phyloP scores from a whole-genome alignment of 805 yeast genomes.

The Lipomyces spencermartinsiae region DNA sequence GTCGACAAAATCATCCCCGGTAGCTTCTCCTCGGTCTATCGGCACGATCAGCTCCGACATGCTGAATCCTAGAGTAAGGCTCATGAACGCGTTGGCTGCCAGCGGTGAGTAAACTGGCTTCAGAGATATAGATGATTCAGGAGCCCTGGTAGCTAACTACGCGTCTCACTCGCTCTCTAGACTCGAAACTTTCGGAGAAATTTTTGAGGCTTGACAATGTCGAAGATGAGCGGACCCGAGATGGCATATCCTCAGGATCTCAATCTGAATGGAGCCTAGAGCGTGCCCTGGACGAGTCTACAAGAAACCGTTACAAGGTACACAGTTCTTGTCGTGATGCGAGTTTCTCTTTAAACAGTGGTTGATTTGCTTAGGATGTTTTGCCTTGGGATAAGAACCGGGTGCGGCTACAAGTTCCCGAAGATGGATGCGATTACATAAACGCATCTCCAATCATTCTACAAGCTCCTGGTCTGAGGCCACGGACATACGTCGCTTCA shows the following conservation, averaged over 20 bases:
- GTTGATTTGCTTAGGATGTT: slow-evolving; percentile 49
- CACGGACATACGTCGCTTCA: slow-evolving; percentile 46
- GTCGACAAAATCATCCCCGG: not conserved
- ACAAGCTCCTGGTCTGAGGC: slow-evolving; percentile 42
- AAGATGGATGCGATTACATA: slow-evolving; percentile 62
- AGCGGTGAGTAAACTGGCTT: not conserved
- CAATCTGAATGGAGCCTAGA: slow-evolving; percentile 9
- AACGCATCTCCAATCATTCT: slow-evolving; percentile 79
- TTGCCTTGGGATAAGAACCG: slow-evolving; percentile 78
- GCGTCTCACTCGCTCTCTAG: not conserved
- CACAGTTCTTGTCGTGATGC: not conserved
- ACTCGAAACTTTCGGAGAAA: slow-evolving; percentile 1
- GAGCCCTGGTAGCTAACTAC: not conserved
- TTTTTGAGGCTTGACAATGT: slow-evolving; percentile 10
- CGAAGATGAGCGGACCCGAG: slow-evolving; percentile 6
- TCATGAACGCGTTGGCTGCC: not conserved
- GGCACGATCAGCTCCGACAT: not conserved
- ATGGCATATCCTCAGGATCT: not conserved
- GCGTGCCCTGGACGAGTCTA: slow-evolving; percentile 3
- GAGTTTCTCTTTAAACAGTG: not conserved
- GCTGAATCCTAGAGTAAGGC: not conserved
- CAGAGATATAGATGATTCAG: not conserved
- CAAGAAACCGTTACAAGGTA: slow-evolving; percentile 16
- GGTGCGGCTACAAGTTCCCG: slow-evolving; percentile 55
- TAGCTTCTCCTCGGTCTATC: not conserved